Percentiles rank a stretch among this genome's conserved stretches.
Conservation (phyloP, 2,329 filamentous ascomycete genomes). For the Lecanicillium sp. region DNA sequence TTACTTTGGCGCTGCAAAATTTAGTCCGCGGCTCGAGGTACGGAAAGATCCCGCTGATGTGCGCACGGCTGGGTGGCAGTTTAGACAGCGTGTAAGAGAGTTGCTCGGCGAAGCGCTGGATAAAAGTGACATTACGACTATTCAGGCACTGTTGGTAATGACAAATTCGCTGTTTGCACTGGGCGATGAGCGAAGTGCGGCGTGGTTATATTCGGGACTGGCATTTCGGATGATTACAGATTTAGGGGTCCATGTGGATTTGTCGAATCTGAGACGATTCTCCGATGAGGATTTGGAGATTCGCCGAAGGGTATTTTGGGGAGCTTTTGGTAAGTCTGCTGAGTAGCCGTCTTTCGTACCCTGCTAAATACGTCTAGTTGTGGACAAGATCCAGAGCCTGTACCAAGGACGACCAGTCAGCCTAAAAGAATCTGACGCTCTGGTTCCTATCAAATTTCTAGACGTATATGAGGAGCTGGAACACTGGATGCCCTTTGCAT, state of each 20-base stretch:
- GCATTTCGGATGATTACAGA: constrained; percentile 49
- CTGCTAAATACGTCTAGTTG: too few species aligned
- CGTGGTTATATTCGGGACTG: constrained; percentile 50
- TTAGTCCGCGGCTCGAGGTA: constrained; percentile 34
- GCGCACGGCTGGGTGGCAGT: constrained; percentile 38
- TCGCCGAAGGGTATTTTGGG: constrained; percentile 36
- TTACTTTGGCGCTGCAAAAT: constrained; percentile 36
- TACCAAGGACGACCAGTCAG: constrained; percentile 45
- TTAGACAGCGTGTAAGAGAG: constrained; percentile 34
- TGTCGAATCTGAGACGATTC: constrained; percentile 22
- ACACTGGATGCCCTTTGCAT: constrained; percentile 32
- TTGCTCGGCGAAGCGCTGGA: constrained; percentile 37
- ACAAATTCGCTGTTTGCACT: constrained; percentile 40
- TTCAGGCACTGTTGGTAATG: constrained; percentile 44
- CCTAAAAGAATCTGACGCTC: constrained; percentile 35
- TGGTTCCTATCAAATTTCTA: constrained; percentile 37
- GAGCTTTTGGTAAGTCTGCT: constrained; percentile 23
- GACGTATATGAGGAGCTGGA: constrained; percentile 46
- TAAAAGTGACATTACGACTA: constrained; percentile 42
- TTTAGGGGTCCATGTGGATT: constrained; percentile 39
- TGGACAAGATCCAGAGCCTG: constrained; percentile 34
- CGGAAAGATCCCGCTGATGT: constrained; percentile 35
- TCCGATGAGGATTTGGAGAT: constrained; percentile 37
- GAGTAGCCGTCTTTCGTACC: too few species aligned
- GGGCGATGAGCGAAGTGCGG: constrained; percentile 35